Conservation (phyloP, 2,329 filamentous ascomycete species). For the Exophiala sp. region DNA sequence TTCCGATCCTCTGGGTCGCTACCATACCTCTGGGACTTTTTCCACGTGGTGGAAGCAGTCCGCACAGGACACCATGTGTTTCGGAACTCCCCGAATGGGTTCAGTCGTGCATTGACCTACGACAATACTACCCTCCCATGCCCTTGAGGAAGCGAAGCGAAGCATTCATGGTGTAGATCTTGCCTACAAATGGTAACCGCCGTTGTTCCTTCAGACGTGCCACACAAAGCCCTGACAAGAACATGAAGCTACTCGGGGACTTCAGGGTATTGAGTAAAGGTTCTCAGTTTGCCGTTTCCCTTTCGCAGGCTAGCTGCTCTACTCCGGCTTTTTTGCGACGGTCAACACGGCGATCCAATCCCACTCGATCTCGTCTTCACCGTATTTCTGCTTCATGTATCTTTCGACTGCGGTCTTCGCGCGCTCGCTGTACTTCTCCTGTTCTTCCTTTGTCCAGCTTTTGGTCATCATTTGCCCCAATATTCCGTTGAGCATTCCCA, state of each 20-base stretch:
- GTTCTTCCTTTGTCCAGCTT: conserved; percentile 17
- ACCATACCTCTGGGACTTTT: neutral
- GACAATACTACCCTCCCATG: neutral
- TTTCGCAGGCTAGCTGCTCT: neutral
- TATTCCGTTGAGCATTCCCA: conserved; percentile 5
- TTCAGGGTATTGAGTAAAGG: neutral
- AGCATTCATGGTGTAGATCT: neutral
- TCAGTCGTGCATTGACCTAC: neutral
- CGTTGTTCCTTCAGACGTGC: neutral
- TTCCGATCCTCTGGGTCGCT: neutral
- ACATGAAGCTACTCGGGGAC: too few species aligned
- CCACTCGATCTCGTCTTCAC: conserved; percentile 17
- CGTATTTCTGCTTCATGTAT: conserved; percentile 19
- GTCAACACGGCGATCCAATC: conserved; percentile 31
- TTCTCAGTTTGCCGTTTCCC: neutral
- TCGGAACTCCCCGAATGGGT: too few species aligned
- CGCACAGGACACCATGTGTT: neutral
- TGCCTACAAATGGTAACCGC: neutral
- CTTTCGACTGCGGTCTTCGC: conserved; percentile 10
- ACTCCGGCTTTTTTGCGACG: conserved; percentile 30
- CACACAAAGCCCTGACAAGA: neutral
- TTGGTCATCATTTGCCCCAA: conserved; percentile 6
- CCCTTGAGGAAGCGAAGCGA: neutral
- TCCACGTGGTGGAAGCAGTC: neutral
- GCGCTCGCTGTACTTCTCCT: conserved; percentile 5